Conservation (phyloP, 805 yeast genomes). For the Teunomyces aglyptinius region DNA sequence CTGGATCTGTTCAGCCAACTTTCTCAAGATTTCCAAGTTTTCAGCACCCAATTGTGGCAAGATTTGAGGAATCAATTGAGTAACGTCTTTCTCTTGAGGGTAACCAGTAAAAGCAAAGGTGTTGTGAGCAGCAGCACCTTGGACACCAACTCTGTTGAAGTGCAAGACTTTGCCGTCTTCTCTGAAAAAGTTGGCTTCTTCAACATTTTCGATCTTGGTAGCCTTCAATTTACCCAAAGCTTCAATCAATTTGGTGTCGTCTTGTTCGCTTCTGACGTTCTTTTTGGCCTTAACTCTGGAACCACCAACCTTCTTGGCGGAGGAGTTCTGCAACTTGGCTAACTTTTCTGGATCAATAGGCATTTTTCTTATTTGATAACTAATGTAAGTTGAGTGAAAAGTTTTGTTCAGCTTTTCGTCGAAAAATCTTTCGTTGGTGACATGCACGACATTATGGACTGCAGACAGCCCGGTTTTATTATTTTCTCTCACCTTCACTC, state of each 20-base stretch:
- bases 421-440: slow-evolving; percentile 6
- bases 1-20: slow-evolving; percentile 87
- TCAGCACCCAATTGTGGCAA: slow-evolving; percentile 96
- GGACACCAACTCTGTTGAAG: slow-evolving; percentile 95
- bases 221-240: slow-evolving; percentile 87
- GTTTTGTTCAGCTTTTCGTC: slow-evolving; percentile 7
- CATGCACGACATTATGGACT: slow-evolving; percentile 1
- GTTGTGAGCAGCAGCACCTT: slow-evolving; percentile 86
- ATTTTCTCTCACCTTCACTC: background rate
- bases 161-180: slow-evolving; percentile 96
- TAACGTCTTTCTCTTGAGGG: slow-evolving; percentile 87
- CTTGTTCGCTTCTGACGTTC: slow-evolving; percentile 67
- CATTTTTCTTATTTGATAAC: slow-evolving; percentile 40
- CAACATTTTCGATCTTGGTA: slow-evolving; percentile 82
- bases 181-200: slow-evolving; percentile 96
- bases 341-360: slow-evolving; percentile 92
- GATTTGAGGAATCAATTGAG: slow-evolving; percentile 91
- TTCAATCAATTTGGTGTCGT: slow-evolving; percentile 87
- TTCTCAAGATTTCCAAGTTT: slow-evolving; percentile 82
- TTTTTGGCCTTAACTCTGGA: slow-evolving; percentile 93
- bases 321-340: slow-evolving; percentile 86
- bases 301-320: slow-evolving; percentile 74
- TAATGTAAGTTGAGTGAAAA: background rate
- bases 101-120: slow-evolving; percentile 93
- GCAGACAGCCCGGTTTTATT: background rate